Evolutionary conservation across 805 yeast species (phyloP).

Genomic region (Myxozyma vanderwaltii): DNA sequence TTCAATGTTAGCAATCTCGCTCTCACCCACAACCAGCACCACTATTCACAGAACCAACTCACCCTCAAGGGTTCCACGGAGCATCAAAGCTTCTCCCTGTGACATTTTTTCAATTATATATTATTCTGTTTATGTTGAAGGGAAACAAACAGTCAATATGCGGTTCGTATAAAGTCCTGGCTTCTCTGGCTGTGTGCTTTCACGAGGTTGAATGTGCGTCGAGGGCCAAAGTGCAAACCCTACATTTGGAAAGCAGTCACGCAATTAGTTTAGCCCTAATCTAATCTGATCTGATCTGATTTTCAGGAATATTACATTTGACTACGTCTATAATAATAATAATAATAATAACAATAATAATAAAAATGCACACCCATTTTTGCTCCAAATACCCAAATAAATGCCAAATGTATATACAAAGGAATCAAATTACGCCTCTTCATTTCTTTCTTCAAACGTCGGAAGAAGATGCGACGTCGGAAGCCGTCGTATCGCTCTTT

Average conservation of each 20-base stretch:
- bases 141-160: neutral
- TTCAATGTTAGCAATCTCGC: slow-evolving; percentile 12
- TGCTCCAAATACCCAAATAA: too few relatives aligned
- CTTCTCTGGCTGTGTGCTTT: neutral
- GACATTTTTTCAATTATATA: slow-evolving; percentile 26
- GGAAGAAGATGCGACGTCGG: neutral
- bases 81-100: slow-evolving; percentile 47
- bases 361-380: too few relatives aligned
- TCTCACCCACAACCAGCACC: slow-evolving; percentile 19
- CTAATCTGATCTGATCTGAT: neutral
- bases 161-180: neutral
- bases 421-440: neutral
- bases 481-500: neutral
- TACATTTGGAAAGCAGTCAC: slow-evolving; percentile 12
- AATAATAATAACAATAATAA: too few relatives aligned
- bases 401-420: neutral
- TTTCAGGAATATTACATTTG: too few relatives aligned
- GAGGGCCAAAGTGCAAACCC: neutral
- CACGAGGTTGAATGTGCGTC: slow-evolving; percentile 2
- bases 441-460: neutral
- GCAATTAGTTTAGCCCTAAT: neutral
- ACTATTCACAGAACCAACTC: slow-evolving; percentile 33
- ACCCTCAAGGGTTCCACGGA: slow-evolving; percentile 99
- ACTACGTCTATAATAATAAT: too few relatives aligned
- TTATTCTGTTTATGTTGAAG: neutral